Conservation (phyloP, 177 flowering plant genomes). For the Vitis hybrid region DNA sequence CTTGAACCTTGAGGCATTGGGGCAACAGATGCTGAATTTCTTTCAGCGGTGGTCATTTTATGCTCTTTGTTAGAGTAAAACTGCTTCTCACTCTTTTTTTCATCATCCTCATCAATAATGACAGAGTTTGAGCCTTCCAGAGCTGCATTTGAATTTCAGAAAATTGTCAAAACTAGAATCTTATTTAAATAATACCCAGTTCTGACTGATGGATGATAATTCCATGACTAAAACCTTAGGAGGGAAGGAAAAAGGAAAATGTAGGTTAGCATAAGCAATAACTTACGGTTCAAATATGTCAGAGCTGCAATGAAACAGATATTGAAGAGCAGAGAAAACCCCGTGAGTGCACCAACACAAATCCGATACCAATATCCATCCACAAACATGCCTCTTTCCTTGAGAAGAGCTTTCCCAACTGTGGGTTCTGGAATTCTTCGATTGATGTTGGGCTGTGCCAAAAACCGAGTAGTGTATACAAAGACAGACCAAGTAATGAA, state of each 20-base stretch:
- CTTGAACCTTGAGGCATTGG: slow-evolving; percentile 24
- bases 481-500: not conserved
- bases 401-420: slow-evolving; percentile 65
- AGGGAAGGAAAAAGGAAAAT: not conserved
- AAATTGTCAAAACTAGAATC: not conserved
- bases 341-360: slow-evolving; percentile 62
- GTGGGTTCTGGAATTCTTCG: slow-evolving; percentile 35
- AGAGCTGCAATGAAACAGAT: slow-evolving; percentile 53
- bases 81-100: slow-evolving; percentile 15
- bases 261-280: slow-evolving; percentile 1
- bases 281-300: slow-evolving; percentile 74
- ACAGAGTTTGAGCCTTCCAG: slow-evolving; percentile 47
- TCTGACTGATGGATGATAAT: not conserved
- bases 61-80: slow-evolving; percentile 8
- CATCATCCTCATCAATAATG: slow-evolving; percentile 30
- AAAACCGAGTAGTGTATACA: not conserved
- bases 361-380: slow-evolving; percentile 74
- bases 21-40: slow-evolving; percentile 8
- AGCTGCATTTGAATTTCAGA: slow-evolving; percentile 38
- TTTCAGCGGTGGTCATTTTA: slow-evolving; percentile 1
- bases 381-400: slow-evolving; percentile 47
- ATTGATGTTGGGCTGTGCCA: slow-evolving; percentile 47
- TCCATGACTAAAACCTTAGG: not conserved
- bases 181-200: not conserved
- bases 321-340: slow-evolving; percentile 77